Evolutionary conservation across 2,329 filamentous ascomycete genomes (phyloP).

Genomic region (Cadophora malorum): DNA sequence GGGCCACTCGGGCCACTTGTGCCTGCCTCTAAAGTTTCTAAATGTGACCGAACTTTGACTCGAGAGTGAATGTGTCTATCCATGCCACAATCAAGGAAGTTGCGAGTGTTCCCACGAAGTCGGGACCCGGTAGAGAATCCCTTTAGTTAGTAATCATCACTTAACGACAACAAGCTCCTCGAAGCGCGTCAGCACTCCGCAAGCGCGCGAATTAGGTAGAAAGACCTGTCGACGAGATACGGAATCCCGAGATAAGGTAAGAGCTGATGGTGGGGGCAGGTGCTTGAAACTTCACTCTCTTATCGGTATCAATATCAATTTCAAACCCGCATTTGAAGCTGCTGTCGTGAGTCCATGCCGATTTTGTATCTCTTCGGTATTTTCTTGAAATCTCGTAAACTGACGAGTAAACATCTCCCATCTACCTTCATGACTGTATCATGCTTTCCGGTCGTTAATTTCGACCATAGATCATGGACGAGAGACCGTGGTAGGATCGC

Average conservation of each 20-base stretch:
- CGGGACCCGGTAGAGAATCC: too few relatives aligned
- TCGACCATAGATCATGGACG: not conserved
- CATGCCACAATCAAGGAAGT: too few relatives aligned
- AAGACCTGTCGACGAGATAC: not conserved
- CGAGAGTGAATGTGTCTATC: too few relatives aligned
- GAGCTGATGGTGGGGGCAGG: slow-evolving; percentile 10
- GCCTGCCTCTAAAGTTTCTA: too few relatives aligned
- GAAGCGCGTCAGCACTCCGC: not conserved
- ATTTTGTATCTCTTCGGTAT: not conserved
- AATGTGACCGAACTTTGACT: too few relatives aligned
- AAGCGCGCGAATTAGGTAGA: not conserved
- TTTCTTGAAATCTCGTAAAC: not conserved
- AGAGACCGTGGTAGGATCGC: not conserved
- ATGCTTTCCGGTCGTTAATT: not conserved
- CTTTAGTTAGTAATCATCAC: too few relatives aligned
- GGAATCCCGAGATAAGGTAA: not conserved
- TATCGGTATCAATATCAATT: too few relatives aligned
- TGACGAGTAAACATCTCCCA: not conserved
- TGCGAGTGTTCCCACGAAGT: too few relatives aligned
- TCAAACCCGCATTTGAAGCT: too few relatives aligned
- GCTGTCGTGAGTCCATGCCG: not conserved
- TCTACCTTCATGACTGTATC: not conserved
- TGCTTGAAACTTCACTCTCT: not conserved
- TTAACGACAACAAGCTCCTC: too few relatives aligned
- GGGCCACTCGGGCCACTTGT: too few relatives aligned